Base-by-base conservation (phyloP, 164 flowering plant species). In the Cinnamomum micranthum region DNA sequence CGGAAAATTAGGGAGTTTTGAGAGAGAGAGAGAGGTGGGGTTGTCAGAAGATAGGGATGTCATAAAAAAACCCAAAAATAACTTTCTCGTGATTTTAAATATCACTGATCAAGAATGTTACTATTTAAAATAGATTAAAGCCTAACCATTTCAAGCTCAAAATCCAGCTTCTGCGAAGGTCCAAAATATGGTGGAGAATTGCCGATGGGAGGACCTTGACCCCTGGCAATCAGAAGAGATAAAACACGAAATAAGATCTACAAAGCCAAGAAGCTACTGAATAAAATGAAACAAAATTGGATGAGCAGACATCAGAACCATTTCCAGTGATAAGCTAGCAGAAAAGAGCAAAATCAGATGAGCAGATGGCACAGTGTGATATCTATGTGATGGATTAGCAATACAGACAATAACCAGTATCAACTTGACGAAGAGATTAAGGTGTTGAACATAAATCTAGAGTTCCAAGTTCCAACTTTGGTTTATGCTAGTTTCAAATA, bases 101-200 rank as follows among this genome's bases (percentile, higher is more conserved):
- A 41, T 41, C 47, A 41, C 2, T 41, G 47, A 41, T 41, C 10
- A 41, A 0, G 47, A 41, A 41, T 41, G 47, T 41, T 41, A 41
- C 11, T 41, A 41, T 41, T 41, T 41, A 41, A 41, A 41, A 41
- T 9, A 6, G 33, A 67, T 41, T 2, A 74, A 66, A 62, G 14
- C 12, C 82, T 80, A 74, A 93, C 98, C 99, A 96, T 94, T 87
- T 96, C 99, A 71, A 96, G 89, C 80, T 96, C 99, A 79, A 92
- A 96, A 80, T 93, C 99, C 72, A 96, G 82, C 87, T 96, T 96
- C 73, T n/a, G 62, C 19, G 98, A 88, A 63, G 98, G 98, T 73
- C 99, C 99, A 82, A 96, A 96, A 80, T 85, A 87, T 71, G 98
- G 98, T 67, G 90, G 88, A 67, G 96, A 87, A 58, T 80, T 81